Percentiles rank a stretch among this genome's conserved stretches.
phyloP scores from a whole-genome alignment of 495 filamentous ascomycete species.

The Pseudevernia furfuracea region DNA sequence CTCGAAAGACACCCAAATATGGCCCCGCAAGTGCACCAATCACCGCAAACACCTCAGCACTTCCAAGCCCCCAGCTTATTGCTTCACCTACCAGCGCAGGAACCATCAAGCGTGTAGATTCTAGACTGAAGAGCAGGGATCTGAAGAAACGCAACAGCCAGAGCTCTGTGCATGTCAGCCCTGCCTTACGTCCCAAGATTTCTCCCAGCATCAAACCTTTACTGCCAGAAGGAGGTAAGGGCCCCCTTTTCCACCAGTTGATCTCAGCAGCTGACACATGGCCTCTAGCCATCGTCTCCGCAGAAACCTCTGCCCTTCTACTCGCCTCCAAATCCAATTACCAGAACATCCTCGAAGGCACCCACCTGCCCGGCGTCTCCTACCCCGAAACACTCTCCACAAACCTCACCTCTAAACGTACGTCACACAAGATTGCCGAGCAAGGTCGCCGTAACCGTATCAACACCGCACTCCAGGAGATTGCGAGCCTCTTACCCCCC shows the following conservation, averaged over 20 bases:
- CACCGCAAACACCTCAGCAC: slow-evolving; percentile 36
- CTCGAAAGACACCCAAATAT: slow-evolving; percentile 23
- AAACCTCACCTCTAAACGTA: slow-evolving; percentile 91
- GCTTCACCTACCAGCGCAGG: slow-evolving; percentile 26
- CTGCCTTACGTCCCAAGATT: slow-evolving; percentile 83
- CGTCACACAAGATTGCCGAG: slow-evolving; percentile 95
- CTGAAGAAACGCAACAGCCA: slow-evolving; percentile 68
- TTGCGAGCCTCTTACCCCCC: slow-evolving; percentile 70
- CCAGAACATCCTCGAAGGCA: slow-evolving; percentile 93
- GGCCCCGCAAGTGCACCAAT: slow-evolving; percentile 34
- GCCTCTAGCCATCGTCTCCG: slow-evolving; percentile 38
- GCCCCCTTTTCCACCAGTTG: slow-evolving; percentile 10
- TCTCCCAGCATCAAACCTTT: slow-evolving; percentile 91
- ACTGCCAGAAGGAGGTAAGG: slow-evolving; percentile 66
- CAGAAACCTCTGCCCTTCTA: slow-evolving; percentile 72
- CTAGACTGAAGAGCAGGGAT: slow-evolving; percentile 24
- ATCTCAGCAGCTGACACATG: slow-evolving; percentile 12
- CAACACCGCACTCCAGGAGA: slow-evolving; percentile 87
- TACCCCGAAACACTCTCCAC: slow-evolving; percentile 88
- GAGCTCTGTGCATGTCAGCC: slow-evolving; percentile 69
- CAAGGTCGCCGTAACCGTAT: slow-evolving; percentile 93
- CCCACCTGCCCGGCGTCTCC: slow-evolving; percentile 75
- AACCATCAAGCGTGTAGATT: slow-evolving; percentile 26
- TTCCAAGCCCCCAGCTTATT: slow-evolving; percentile 47
- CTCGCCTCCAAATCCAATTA: slow-evolving; percentile 95